Evolutionary conservation across 164 flowering plant species (phyloP), one percentile per base, ranked within the genome.

Genomic region (Euptelea pleiosperma): DNA sequence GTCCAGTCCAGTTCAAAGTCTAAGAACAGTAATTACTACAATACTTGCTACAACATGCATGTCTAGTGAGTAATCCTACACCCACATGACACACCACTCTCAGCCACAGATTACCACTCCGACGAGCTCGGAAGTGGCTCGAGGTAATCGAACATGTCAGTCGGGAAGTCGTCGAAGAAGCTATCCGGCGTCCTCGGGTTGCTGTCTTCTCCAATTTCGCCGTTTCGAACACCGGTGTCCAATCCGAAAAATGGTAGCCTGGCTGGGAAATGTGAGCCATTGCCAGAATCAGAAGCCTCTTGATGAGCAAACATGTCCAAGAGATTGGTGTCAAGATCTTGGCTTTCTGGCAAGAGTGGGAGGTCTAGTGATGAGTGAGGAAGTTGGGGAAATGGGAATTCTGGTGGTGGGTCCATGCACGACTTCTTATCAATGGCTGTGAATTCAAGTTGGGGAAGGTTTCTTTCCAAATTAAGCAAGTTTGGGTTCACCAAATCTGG

Each of bases 141-240:
- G 9, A 70, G 47, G 25, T 59, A 58, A 39, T 78, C 70, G 30
- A 77, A 66, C 69, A 70, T 67, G 57, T 87, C 88, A 0, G 74
- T 19, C 0, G 94, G 94, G 46, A 89, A 82, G 30, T 89, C 96
- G 61, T 82, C 85, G 9, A 87, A 79, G 73, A 89, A 80, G 46
- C 75, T 55, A 35, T 80, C 86, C 0, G 84, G 80, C 4, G 75
- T 76, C 14, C 30, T 59, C 0, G 63, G 58, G 39, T 60, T 61
- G 24, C 39, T 68, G 21, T 28, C 50, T 8, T 46, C 66, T 8
- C 58, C 57, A 61, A 21, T 63, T 3, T 22, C 52, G 41, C 54
- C 25, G 18, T 21, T 56, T 28, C 54, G 7, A 28, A 56, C 39
- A 18, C 69, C 57, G 28, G 47, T 63, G 3, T 26, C 66, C 2